Evolutionary conservation across 1,284 basidiomycete genomes (phyloP).

Genomic region (Marasmius fiardii): DNA sequence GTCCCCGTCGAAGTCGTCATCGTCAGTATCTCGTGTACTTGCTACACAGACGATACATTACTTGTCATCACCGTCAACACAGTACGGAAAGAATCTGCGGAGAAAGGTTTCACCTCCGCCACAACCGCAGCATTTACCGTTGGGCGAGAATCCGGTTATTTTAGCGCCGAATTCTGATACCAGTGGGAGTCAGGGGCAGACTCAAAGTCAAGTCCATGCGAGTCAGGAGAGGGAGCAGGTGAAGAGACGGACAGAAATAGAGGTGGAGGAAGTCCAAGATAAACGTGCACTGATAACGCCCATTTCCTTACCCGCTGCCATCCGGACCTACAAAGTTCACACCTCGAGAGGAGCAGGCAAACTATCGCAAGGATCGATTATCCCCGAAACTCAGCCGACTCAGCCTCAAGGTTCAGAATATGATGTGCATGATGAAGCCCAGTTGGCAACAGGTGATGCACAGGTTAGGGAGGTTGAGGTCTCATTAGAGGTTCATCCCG

Average conservation of each 20-base stretch:
- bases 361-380: not conserved
- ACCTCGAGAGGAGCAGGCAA: not conserved
- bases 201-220: not conserved
- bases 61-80: not conserved
- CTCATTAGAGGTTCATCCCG: slow-evolving; percentile 3
- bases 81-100: not conserved
- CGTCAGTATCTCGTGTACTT: not conserved
- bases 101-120: slow-evolving; percentile 13
- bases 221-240: not conserved
- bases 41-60: not conserved
- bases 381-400: not conserved
- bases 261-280: not conserved
- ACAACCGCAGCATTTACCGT: slow-evolving; percentile 1
- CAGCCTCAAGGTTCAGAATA: not conserved
- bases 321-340: not conserved
- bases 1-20: not conserved
- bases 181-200: slow-evolving; percentile 23
- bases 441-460: not conserved
- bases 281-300: not conserved
- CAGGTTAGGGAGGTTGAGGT: not conserved
- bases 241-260: not conserved
- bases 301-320: not conserved
- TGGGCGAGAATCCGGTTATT: slow-evolving; percentile 17
- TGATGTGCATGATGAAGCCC: not conserved
- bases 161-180: slow-evolving; percentile 54